Base-by-base conservation (phyloP, 2,329 filamentous ascomycete genomes). In the Penicillium concentricum region DNA sequence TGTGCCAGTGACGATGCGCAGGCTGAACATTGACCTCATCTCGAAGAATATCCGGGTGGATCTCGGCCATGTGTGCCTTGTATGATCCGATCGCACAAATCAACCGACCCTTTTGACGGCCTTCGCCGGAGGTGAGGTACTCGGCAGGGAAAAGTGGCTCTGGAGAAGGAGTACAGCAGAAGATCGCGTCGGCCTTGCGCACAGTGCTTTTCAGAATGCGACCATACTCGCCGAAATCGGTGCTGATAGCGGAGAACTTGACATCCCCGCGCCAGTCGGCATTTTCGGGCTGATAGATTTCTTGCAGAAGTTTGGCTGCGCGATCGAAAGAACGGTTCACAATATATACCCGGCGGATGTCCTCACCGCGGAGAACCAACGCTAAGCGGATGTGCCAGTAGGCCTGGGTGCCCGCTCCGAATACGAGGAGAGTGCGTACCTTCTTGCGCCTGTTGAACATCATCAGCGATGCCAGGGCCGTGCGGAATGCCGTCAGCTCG, bases 321-420 rank as follows among this genome's bases (percentile, higher is more conserved):
- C 76, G 74, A 13, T 78, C 74, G 52, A 80, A 80, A 3, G 75
- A 77, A 34, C 90, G 87, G 68, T 92, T 95, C 70, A 96, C 87
- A 67, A 97, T 87, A 75, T 93, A 88, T 46, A 97, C 83, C 57
- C 88, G 85, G 66, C 87, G 87, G 65, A 96, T 87, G 20, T 91
- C 90, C 44, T 77, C 68, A 0, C 81, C 80, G 1, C 83, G 88
- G 30, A 80, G 68, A 48, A 94, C 81, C 61, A 97, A 81, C 0
- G 92, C 88, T 5, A 97, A 82, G 0, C 92, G 87, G 42, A 96
- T 85, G 72, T 97, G 93, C 92, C 92, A 97, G 78, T 93, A 96
- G 13, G 93, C 93, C 77, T 97, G 92, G 65, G 88, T 86, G 44
- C 93, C 93, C 34, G 89, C 87, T 24, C 93, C 93, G 72, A 97